Base-by-base conservation (phyloP, 352 stramenopile species). In the Phytophthora pini region DNA sequence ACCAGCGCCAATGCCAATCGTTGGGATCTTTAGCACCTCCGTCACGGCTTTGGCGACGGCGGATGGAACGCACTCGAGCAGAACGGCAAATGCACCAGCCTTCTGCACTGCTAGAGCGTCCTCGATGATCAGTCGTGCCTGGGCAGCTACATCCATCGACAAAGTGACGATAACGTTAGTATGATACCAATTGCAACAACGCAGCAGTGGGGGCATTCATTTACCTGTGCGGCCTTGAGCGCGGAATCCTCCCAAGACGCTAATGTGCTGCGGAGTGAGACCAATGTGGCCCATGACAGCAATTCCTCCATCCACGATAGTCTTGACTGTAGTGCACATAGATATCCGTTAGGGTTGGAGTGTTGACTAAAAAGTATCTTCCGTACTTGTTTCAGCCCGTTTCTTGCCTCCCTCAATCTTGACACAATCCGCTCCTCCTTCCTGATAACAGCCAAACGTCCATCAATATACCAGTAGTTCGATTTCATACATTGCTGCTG, bases 201-300 rank as follows among this genome's bases (percentile, higher is more conserved):
- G 8, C 34, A 36, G 6, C 40, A 20, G 31, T 26, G 41, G 5
- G 8, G 24, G 10, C 7, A 56, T 31, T 5, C 12, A 57, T 31
- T 26, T 68, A 93, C 95, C 97, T 10, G 97, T 99, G 34, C 97
- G 88, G 11, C 97, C 97, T 75, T 99, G 97, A 1, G 97, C 96
- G 20, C 97, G 92, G 68, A 99, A 99, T 24, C 97, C 97, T 52
- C 97, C 97, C 34, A 99, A 80, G 15, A 99, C 95, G 62, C 86
- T 96, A 48, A 98, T 97, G 64, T 93, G 83, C 65, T 99, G 98
- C 2, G 98, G 98, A 49, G 94, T 98, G 12, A 99, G 83, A 12
- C 98, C 97, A 9, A 99, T 82, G 77, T 99, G 98, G 7, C 97
- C 98, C 91, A 99, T 98, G 11, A 99, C 97, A 22, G 98, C 97